Evolutionary conservation across 2,329 filamentous ascomycete genomes (phyloP), one percentile per base, ranked within the genome.

Genomic region (Diplocarpon mali): DNA sequence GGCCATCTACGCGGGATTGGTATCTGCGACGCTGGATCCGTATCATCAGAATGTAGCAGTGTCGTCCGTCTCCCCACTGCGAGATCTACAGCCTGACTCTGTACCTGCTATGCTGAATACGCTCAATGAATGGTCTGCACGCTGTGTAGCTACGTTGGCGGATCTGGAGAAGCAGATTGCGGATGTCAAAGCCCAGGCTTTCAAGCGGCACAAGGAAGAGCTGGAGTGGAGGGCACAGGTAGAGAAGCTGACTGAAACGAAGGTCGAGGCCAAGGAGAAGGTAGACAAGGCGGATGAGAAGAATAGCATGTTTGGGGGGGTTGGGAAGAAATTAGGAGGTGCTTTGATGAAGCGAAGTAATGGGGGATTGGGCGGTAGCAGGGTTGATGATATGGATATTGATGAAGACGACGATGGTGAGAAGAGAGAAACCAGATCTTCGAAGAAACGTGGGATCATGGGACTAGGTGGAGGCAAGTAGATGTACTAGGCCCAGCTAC

Each of bases 21-120:
- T 98, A 39, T 74, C 76, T 32, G 90, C 83, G 6, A 89, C 85
- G 34, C 80, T 98, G 45, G 85, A 95, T 60, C 86, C 89, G 3
- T 76, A 77, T 46, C 73, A 81, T 44, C 77, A 82, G 29, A 73
- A 75, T 48, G 83, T 96, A 16, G 76, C 82, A 59, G 79, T 96
- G 43, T 82, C 80, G 40, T 82, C 84, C 49, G 79, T 95, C 28
- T 79, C 89, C 0, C 84, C 92, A 0, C 76, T 95, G 1, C 87
- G 92, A 15, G 92, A 98, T 62, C 76, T 95, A 1, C 75, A 78
- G 1, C 87, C 88, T 0, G 77, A 78, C 46, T 77, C 80, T 45
- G 73, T 95, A 11, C 75, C 79, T 0, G 64, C 67, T 1, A 81
- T 95, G 67, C 73, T 87, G 24, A 62, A 66, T 2, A 75, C 80